A percentile compares a stretch with the other conserved stretches of the same genome.
phyloP scores from a whole-genome alignment of 140 eudicot species.

The Cichorium intybus region DNA sequence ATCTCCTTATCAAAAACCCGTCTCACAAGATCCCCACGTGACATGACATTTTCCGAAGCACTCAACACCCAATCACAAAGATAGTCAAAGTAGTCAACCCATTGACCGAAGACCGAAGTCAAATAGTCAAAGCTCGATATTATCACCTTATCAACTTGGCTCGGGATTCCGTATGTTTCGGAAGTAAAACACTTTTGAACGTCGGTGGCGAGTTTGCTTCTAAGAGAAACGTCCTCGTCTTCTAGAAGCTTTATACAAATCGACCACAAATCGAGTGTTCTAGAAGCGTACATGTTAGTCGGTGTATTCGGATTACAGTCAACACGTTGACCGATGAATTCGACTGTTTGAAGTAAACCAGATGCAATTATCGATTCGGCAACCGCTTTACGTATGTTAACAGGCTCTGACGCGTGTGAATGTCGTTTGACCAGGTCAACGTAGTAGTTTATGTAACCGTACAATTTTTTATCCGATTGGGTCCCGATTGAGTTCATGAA shows the following conservation, averaged over 20 bases:
- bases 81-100: conserved; percentile 63
- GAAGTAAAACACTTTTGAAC: conserved; percentile 57
- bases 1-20: conserved; percentile 96
- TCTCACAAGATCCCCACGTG: conserved; percentile 85
- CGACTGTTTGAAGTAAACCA: conserved; percentile 76
- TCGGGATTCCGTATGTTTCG: conserved; percentile 42
- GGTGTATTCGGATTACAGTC: conserved; percentile 25
- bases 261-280: conserved; percentile 67
- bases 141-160: conserved; percentile 92
- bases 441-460: conserved; percentile 50
- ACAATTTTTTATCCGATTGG: conserved; percentile 42
- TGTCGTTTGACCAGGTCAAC: conserved; percentile 52
- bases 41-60: conserved; percentile 46
- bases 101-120: conserved; percentile 62
- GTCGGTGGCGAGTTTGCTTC: conserved; percentile 67
- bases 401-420: conserved; percentile 78
- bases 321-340: conserved; percentile 46
- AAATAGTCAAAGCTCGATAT: conserved; percentile 69
- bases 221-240: conserved; percentile 80
- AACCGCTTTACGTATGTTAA: conserved; percentile 82
- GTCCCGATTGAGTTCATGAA: conserved; percentile 23
- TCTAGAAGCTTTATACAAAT: conserved; percentile 81
- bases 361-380: conserved; percentile 86
- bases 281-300: conserved; percentile 44
- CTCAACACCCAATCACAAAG: conserved; percentile 58